A percentile compares a stretch with the other conserved stretches of the same genome.
Evolutionary conservation across 345 rosid genomes (phyloP).

Genomic region (Excoecaria agallocha): DNA sequence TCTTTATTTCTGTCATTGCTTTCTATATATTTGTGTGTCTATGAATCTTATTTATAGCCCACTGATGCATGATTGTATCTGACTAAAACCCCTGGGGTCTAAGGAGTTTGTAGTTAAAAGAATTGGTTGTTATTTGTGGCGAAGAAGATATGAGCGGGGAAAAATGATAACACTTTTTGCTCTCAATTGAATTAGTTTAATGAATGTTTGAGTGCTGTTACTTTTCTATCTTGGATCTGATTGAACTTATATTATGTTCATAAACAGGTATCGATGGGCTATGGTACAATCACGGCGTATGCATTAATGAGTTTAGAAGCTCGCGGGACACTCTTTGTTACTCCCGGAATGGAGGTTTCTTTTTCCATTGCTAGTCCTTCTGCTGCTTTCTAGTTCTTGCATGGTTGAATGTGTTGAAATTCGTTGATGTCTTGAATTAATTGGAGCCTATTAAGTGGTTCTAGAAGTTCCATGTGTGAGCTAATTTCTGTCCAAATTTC

Average conservation of each 20-base stretch:
- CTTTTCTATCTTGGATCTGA: conserved; percentile 12
- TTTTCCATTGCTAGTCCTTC: neutral
- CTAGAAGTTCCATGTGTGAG: neutral
- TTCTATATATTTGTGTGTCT: neutral
- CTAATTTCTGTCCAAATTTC: neutral
- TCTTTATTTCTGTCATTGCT: neutral
- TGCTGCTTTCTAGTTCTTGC: neutral
- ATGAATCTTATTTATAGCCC: neutral
- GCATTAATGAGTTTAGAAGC: conserved; percentile 90
- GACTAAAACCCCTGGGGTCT: neutral
- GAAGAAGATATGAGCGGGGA: neutral
- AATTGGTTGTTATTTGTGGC: neutral
- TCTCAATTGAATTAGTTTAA: conserved; percentile 8
- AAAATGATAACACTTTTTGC: neutral
- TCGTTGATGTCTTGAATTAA: neutral
- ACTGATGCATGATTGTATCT: neutral
- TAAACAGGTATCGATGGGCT: conserved; percentile 91
- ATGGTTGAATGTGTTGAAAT: too few relatives aligned
- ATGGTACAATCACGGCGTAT: conserved; percentile 76
- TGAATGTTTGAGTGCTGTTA: neutral
- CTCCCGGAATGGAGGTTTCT: conserved; percentile 82
- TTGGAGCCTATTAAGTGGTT: neutral
- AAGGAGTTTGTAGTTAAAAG: neutral
- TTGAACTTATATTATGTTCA: conserved; percentile 13
- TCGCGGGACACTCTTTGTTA: conserved; percentile 84